phyloP scores from a whole-genome alignment of 345 rosid genomes.

The Clarkia xantiana region DNA sequence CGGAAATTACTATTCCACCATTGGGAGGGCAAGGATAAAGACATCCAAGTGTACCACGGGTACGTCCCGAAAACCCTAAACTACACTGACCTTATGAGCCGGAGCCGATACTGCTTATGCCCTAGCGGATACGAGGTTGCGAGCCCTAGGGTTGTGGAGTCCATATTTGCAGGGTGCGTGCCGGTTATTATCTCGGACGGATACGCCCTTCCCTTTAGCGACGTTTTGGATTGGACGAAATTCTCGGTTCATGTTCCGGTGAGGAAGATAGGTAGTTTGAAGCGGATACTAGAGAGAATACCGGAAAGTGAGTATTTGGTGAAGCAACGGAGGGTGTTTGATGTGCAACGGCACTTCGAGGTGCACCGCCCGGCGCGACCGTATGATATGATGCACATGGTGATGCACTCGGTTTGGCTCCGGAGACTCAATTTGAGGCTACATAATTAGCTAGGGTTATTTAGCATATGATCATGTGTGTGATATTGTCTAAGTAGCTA shows the following conservation, averaged over 20 bases:
- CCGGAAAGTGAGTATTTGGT: slow-evolving; percentile 16
- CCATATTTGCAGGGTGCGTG: slow-evolving; percentile 26
- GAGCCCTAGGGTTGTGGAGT: slow-evolving; percentile 30
- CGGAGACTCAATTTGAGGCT: slow-evolving; percentile 27
- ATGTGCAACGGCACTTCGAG: slow-evolving; percentile 29
- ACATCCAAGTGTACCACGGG: slow-evolving; percentile 14
- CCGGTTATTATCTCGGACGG: slow-evolving; percentile 28
- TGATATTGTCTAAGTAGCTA: too few species aligned
- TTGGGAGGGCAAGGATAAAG: slow-evolving; percentile 23
- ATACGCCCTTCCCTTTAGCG: slow-evolving; percentile 29
- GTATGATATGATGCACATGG: slow-evolving; percentile 30
- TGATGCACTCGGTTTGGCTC: slow-evolving; percentile 38
- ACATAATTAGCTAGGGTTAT: neutral
- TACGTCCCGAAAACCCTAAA: slow-evolving; percentile 22
- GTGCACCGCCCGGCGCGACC: slow-evolving; percentile 29
- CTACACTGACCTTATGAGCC: slow-evolving; percentile 20
- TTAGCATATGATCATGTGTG: neutral
- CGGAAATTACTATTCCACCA: slow-evolving; percentile 18
- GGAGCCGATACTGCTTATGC: slow-evolving; percentile 29
- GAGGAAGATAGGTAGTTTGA: slow-evolving; percentile 21
- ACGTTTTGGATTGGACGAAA: slow-evolving; percentile 27
- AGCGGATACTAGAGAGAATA: slow-evolving; percentile 16
- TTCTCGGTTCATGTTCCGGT: slow-evolving; percentile 25
- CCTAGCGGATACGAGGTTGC: slow-evolving; percentile 42
- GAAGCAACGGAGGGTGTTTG: slow-evolving; percentile 16